phyloP scores from a whole-genome alignment of 2,329 filamentous ascomycete genomes.

The Phyllosticta paracitricarpa region DNA sequence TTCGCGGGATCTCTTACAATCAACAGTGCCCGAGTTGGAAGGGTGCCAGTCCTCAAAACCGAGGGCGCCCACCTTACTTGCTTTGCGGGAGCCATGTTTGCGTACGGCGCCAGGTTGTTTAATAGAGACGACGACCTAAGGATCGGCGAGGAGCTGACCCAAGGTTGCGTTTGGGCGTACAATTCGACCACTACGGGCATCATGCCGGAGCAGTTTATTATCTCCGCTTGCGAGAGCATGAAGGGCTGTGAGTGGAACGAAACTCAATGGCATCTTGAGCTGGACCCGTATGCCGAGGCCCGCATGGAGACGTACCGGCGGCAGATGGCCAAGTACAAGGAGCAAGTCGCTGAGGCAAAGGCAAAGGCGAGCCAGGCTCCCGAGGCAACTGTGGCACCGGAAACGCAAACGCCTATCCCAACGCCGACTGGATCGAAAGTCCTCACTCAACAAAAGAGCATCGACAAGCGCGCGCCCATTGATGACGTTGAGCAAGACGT shows the following conservation, averaged over 20 bases:
- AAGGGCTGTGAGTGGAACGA: slow-evolving; percentile 36
- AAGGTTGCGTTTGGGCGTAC: slow-evolving; percentile 56
- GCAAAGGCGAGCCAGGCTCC: slow-evolving; percentile 20
- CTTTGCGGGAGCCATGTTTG: slow-evolving; percentile 63
- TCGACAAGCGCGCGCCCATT: not conserved
- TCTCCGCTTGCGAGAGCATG: slow-evolving; percentile 36
- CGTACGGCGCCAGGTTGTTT: slow-evolving; percentile 54
- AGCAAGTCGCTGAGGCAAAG: slow-evolving; percentile 23
- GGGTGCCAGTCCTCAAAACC: slow-evolving; percentile 18
- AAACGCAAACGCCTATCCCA: slow-evolving; percentile 12
- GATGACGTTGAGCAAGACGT: slow-evolving; percentile 1
- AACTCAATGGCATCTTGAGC: slow-evolving; percentile 31
- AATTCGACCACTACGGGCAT: slow-evolving; percentile 46
- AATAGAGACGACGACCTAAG: slow-evolving; percentile 43
- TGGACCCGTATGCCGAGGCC: slow-evolving; percentile 26
- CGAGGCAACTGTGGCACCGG: slow-evolving; percentile 11
- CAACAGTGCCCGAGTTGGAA: not conserved
- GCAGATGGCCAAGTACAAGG: slow-evolving; percentile 26
- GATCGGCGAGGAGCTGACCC: slow-evolving; percentile 47
- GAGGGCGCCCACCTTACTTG: slow-evolving; percentile 55
- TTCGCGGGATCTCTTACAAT: slow-evolving; percentile 12
- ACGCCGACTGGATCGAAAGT: not conserved
- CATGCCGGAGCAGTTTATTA: slow-evolving; percentile 50
- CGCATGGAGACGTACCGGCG: slow-evolving; percentile 18
- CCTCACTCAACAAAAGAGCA: not conserved